phyloP scores from a whole-genome alignment of 345 rosid species.

The Gossypium stocksii region DNA sequence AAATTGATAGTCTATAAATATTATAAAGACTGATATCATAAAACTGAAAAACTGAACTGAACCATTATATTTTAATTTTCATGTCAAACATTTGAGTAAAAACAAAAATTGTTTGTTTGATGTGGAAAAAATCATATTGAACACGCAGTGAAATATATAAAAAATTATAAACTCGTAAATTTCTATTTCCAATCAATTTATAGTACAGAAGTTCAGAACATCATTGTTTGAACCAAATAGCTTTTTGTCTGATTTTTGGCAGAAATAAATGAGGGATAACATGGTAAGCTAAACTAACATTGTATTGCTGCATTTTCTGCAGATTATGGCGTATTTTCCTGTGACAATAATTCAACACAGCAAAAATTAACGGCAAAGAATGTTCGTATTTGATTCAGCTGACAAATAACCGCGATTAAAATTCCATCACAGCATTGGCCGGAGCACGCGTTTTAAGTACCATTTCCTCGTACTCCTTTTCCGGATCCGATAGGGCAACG shows the following conservation, averaged over 20 bases:
- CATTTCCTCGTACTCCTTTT: constrained; percentile 93
- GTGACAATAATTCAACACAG: not conserved
- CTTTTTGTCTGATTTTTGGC: not conserved
- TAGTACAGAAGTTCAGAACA: not conserved
- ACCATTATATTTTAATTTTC: too few species aligned
- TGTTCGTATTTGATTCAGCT: not conserved
- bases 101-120: too few species aligned
- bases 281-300: not conserved
- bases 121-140: too few species aligned
- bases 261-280: not conserved
- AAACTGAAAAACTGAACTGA: too few species aligned
- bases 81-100: too few species aligned
- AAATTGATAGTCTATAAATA: too few species aligned
- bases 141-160: too few species aligned
- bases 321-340: not conserved
- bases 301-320: constrained; percentile 4
- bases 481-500: constrained; percentile 72
- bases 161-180: not conserved
- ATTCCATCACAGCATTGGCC: constrained; percentile 63
- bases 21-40: too few species aligned
- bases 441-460: constrained; percentile 73
- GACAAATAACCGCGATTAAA: constrained; percentile 14
- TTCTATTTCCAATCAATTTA: not conserved
- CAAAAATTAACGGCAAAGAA: not conserved
- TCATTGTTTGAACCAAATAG: not conserved